These are phyloP conservation scores for Camelina sativa DNA, from an alignment of 345 rosid genomes.

Conservation along the genomic window DNA sequence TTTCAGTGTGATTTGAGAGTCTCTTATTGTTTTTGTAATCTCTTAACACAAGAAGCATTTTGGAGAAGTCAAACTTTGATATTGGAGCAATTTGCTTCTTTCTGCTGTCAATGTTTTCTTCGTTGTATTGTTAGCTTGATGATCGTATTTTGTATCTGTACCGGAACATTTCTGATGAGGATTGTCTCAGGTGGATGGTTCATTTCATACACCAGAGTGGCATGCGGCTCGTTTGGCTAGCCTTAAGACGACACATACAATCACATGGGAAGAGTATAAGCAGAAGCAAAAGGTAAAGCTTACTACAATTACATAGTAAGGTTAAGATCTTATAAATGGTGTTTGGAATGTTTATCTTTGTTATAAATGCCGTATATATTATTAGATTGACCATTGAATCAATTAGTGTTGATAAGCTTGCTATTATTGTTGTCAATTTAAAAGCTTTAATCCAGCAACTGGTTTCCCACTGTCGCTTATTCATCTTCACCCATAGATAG, in stretches of 20 bases:
- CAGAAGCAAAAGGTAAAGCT: conserved; percentile 80
- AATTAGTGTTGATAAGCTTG: background rate
- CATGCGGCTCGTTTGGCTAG: conserved; percentile 99
- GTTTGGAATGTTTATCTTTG: conserved; percentile 11
- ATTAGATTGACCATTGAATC: background rate
- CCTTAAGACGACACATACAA: conserved; percentile 89
- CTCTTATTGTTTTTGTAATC: conserved; percentile 4
- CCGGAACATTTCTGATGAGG: conserved; percentile 89
- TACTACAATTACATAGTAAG: background rate
- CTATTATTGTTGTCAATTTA: background rate
- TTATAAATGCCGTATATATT: background rate
- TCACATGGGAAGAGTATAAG: conserved; percentile 96
- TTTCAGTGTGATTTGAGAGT: conserved; percentile 1
- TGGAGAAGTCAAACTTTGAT: conserved; percentile 18
- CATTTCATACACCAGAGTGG: conserved; percentile 99
- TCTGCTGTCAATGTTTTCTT: conserved; percentile 17
- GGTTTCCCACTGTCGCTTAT: background rate
- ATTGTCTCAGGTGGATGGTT: conserved; percentile 99
- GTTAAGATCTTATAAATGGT: conserved; percentile 4
- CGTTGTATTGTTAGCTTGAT: background rate
- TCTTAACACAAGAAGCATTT: background rate
- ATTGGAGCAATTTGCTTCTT: conserved; percentile 2
- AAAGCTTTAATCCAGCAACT: background rate
- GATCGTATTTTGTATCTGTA: conserved; percentile 5
- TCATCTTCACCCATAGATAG: conserved; percentile 15